Base-by-base conservation (phyloP, 106 monocot genomes). In the Xerophyta viscosa region DNA sequence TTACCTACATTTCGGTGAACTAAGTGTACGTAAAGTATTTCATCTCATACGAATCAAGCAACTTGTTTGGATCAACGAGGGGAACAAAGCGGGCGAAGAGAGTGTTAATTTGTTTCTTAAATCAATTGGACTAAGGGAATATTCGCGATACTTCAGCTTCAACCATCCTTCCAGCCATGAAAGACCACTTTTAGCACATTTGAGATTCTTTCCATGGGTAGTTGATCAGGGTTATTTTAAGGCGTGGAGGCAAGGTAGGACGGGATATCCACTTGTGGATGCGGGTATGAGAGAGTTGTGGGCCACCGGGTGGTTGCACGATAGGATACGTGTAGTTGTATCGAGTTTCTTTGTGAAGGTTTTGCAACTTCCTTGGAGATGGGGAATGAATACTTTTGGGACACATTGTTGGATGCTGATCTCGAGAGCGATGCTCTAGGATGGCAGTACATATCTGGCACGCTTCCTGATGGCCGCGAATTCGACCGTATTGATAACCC, bases 371-470 rank as follows among this genome's bases (percentile, higher is more conserved):
- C 94, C 94, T 12, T 94, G 94, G 94, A 77, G 84, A 50, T 94
- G 88, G 94, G 94, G 88, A 26, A 94, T 94, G 94, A 94, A 67
- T 94, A 94, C 61, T 94, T 94, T 19, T 94, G 94, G 94, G 88
- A 94, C 48, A 94, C 94, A 0, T 51, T 94, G 29, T 29, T 94
- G 15, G 94, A 94, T 71, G 88, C 94, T 26, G 94, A 94, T 78
- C 88, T 94, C 37, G 94, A 94, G 57, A 81, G 88, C 56, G 94
- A 94, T 76, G 84, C 88, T 31, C 51, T 93, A 42, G 93, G 93
- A 55, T 93, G 93, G 93, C 93, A 93, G 54, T 93, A 88, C 60
- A 88, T 94, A 53, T 84, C 88, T n/a, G 94, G 94, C 12, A 80
- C 81, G 10, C 72, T 94, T 64, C 88, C 94, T 56, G 94, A 94